Evolutionary conservation across 2,329 filamentous ascomycete genomes (phyloP), one percentile per base, ranked within the genome.

Genomic region (Cercospora beticola): DNA sequence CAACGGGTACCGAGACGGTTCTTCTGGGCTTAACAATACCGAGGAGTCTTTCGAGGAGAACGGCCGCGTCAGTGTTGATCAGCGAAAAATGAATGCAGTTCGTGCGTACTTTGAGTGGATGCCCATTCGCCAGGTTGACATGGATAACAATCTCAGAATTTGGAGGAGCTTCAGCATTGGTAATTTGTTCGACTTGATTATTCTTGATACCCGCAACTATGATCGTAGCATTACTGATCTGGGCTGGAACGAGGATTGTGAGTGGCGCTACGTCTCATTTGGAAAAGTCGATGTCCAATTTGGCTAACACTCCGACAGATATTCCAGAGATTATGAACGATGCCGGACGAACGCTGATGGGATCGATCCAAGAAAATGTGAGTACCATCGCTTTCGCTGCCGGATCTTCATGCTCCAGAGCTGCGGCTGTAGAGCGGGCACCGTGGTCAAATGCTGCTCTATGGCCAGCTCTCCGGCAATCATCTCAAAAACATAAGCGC

Each of bases 61-160:
- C 43, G 81, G 80, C 6, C 79, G 79, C 8, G 75, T 83, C 16
- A 76, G 76, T 3, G 79, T 82, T 46, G 81, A 83, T 31, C 81
- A 82, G 68, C 77, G 81, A 6, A 83, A 83, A 72, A 83, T 83
- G 81, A 81, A 83, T 64, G 81, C 81, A 8, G 81, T 83, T 5
- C 76, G 81, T 16, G 81, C 81, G 5, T 74, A 75, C 59, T 82
- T 82, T 64, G 81, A 83, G 65, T 83, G 81, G 79, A 82, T 82
- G 80, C 81, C 81, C 66, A 73, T 77, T 54, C 70, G 81, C 0
- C 81, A 82, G 68, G 81, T 82, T 9, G 79, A 82, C 64, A 80
- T 83, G 76, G 80, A 82, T 46, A 78, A 83, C 71, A 81, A 81
- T 46, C 76, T 82, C 0, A 74, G 80, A 1, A 81, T 82, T 36